Conservation (phyloP, 164 flowering plant species). For the Nymphaea thermarum region DNA sequence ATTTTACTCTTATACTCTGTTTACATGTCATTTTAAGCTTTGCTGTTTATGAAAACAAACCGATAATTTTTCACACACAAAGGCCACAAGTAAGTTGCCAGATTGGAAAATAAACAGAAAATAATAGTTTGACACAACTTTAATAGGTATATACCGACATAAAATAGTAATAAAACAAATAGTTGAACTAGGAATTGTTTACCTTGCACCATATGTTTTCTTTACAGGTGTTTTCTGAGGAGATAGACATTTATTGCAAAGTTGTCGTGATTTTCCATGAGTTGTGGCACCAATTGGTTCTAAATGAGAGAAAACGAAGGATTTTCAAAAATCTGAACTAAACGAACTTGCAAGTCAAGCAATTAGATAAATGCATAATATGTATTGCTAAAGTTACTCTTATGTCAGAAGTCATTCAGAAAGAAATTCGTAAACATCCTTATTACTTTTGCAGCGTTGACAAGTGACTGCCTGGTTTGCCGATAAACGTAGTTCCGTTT, state of each 20-base stretch:
- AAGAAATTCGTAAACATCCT: background rate
- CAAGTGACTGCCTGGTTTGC: constrained; percentile 8
- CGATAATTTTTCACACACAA: background rate
- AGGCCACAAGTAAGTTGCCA: background rate
- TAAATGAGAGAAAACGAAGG: background rate
- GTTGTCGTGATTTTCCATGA: constrained; percentile 4
- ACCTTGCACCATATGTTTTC: background rate
- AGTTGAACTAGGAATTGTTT: background rate
- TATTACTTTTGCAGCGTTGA: background rate
- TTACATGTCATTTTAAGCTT: background rate
- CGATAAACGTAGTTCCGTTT: constrained; percentile 21
- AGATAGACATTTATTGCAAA: constrained; percentile 31
- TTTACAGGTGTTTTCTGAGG: constrained; percentile 12
- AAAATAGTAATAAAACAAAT: no score
- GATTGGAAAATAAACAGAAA: background rate
- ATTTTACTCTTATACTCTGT: background rate
- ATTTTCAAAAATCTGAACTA: background rate
- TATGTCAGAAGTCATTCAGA: background rate
- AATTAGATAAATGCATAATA: no score
- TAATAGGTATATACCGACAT: no score
- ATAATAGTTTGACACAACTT: background rate
- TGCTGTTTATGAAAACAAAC: background rate
- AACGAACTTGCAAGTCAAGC: background rate
- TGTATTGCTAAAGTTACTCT: background rate
- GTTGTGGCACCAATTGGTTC: background rate